Base-by-base conservation (phyloP, 371 early-diverging fungal species). In the Lichtheimia corymbifera region DNA sequence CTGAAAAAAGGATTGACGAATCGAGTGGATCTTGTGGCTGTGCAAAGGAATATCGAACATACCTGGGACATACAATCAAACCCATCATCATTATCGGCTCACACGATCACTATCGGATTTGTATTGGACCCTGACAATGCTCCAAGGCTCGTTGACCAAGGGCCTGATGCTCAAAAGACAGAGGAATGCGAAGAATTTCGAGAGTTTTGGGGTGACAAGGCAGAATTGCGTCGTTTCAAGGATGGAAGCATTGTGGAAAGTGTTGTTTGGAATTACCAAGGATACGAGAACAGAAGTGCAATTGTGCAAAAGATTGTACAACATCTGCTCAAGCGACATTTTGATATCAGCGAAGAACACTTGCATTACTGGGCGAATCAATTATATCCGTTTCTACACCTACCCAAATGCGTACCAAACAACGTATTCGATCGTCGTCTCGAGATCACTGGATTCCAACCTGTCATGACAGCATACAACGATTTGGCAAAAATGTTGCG, bases 171-270 rank as follows among this genome's bases (percentile, higher is more conserved):
- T 4, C 83, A 86, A 44, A 76, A 88, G 24, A 73, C 71, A 18
- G 83, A 76, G 24, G 86, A 82, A 2, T 81, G 85, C n/a, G 76
- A 74, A n/a, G 83, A 72, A 13, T 96, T 95, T 80, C 80, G 88
- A 15, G 62, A 77, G 22, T 80, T 96, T 35, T 96, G 96, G 96
- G 96, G 96, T 12, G 71, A 76, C 47, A 88, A 88, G 62, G 83
- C 93, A 2, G 93, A 94, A 60, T 66, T 93, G 17, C 85, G 96
- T 58, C 88, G 95, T 14, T 96, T 95, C 82, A 87, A 92, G 63
- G 93, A 96, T 66, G 95, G 95, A 30, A 85, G 86, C 50, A 92
- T 95, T 69, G 55, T 84, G 5, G 91, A 93, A 67, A 84, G 88
- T 76, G 94, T 93, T 14, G 90, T 94, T 0, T 95, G 90, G 88